Conservation (phyloP, 352 stramenopile species). For the Phytophthora syringae region DNA sequence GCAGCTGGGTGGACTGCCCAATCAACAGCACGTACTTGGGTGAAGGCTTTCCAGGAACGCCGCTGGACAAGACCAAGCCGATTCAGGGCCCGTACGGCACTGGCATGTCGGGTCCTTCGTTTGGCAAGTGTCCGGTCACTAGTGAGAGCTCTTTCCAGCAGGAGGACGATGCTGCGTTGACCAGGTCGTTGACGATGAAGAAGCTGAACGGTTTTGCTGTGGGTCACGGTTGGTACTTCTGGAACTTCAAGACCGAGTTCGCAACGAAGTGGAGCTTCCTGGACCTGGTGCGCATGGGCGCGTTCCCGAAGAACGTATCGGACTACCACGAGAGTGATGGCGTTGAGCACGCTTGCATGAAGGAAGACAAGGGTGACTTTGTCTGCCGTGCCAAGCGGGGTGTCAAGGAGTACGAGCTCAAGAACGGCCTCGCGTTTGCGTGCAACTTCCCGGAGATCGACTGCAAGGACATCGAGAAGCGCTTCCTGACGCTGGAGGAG, state of each 20-base stretch:
- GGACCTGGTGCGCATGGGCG: constrained; percentile 59
- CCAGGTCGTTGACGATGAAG: constrained; percentile 87
- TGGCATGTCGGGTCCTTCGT: constrained; percentile 85
- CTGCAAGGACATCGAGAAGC: constrained; percentile 61
- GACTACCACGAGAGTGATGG: constrained; percentile 63
- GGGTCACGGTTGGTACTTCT: constrained; percentile 96
- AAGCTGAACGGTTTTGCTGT: constrained; percentile 93
- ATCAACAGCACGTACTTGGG: constrained; percentile 92
- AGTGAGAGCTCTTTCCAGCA: constrained; percentile 86
- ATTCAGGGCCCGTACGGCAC: constrained; percentile 89
- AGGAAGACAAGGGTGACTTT: constrained; percentile 82
- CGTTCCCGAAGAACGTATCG: constrained; percentile 82
- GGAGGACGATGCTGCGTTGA: constrained; percentile 81
- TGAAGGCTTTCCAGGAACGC: constrained; percentile 89
- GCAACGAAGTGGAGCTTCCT: constrained; percentile 92
- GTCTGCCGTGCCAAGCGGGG: constrained; percentile 77
- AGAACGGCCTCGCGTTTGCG: constrained; percentile 68
- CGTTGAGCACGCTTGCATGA: constrained; percentile 63
- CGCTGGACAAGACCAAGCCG: constrained; percentile 89
- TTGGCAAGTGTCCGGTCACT: constrained; percentile 89
- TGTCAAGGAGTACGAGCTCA: constrained; percentile 71
- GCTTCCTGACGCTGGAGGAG: constrained; percentile 65
- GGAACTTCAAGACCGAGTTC: constrained; percentile 96
- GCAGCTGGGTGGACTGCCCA: constrained; percentile 85
- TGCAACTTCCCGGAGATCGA: constrained; percentile 67